These are phyloP conservation scores for Mycena vitilis DNA, from an alignment of 768 basidiomycete species.

Conservation along the genomic window DNA sequence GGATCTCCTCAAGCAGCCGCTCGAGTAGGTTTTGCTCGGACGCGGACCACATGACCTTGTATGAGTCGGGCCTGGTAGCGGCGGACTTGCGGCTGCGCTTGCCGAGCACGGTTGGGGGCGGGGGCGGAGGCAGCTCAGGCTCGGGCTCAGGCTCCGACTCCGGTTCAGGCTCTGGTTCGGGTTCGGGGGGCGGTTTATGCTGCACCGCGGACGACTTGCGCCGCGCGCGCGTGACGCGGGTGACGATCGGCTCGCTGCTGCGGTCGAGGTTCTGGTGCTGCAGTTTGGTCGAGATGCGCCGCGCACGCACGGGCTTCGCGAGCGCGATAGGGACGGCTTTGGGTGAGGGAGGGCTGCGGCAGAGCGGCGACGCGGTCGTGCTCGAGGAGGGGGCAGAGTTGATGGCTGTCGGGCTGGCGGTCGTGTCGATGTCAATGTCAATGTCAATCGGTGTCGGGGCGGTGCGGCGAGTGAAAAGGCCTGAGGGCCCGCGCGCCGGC, in stretches of 20 bases:
- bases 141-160: slow-evolving; percentile 6
- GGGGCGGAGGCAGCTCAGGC: neutral
- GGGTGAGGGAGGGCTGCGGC: slow-evolving; percentile 1
- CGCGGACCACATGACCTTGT: slow-evolving; percentile 83
- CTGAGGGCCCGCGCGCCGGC: slow-evolving; percentile 30
- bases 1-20: slow-evolving; percentile 78
- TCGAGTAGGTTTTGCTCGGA: slow-evolving; percentile 84
- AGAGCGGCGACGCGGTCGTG: neutral
- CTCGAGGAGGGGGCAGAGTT: slow-evolving; percentile 6
- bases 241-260: slow-evolving; percentile 10
- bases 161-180: neutral
- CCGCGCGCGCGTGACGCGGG: slow-evolving; percentile 9
- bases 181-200: neutral
- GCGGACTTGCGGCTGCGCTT: slow-evolving; percentile 20
- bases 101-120: slow-evolving; percentile 18
- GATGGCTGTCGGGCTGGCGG: slow-evolving; percentile 20
- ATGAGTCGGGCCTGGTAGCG: slow-evolving; percentile 72
- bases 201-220: neutral
- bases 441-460: neutral
- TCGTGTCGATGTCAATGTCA: neutral
- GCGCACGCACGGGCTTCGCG: slow-evolving; percentile 20
- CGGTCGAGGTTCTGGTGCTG: slow-evolving; percentile 29
- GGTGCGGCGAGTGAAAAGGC: slow-evolving; percentile 28
- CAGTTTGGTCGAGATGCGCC: slow-evolving; percentile 32
- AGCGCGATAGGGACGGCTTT: slow-evolving; percentile 1